Evolutionary conservation across 2,329 filamentous ascomycete genomes (phyloP).

Genomic region (Pseudogymnoascus sp.): DNA sequence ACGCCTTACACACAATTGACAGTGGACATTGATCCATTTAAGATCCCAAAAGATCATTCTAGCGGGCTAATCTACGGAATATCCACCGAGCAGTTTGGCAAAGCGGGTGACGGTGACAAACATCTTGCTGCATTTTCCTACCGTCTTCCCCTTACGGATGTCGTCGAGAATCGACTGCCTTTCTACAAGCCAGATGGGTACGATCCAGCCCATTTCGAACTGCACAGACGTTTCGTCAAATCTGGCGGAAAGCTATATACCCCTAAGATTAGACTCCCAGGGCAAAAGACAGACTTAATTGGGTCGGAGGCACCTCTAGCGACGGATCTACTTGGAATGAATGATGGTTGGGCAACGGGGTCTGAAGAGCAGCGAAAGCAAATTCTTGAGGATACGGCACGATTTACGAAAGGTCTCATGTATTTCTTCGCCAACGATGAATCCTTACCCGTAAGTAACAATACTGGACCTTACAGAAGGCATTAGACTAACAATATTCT

Average conservation of each 20-base stretch:
- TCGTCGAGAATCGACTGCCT: slow-evolving; percentile 13
- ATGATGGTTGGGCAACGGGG: slow-evolving; percentile 15
- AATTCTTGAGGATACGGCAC: slow-evolving; percentile 12
- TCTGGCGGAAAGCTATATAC: slow-evolving; percentile 10
- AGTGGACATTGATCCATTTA: not conserved
- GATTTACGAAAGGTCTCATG: not conserved
- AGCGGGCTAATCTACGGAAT: not conserved
- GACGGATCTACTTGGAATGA: slow-evolving; percentile 21
- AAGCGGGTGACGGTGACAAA: slow-evolving; percentile 14
- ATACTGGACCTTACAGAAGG: not conserved
- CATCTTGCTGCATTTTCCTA: slow-evolving; percentile 20
- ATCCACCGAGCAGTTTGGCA: not conserved
- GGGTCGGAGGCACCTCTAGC: slow-evolving; percentile 17
- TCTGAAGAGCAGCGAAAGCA: slow-evolving; percentile 12
- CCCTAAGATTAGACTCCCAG: slow-evolving; percentile 13
- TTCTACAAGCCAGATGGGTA: slow-evolving; percentile 18
- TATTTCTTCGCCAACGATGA: not conserved
- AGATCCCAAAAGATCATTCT: not conserved
- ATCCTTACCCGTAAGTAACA: not conserved
- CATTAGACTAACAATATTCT: not conserved
- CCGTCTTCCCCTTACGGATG: slow-evolving; percentile 18
- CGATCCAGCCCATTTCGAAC: slow-evolving; percentile 16
- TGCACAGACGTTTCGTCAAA: not conserved
- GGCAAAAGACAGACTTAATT: slow-evolving; percentile 16
- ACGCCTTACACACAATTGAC: slow-evolving; percentile 12